Base-by-base conservation (phyloP, 2,329 filamentous ascomycete genomes). In the Penicillium sp. region DNA sequence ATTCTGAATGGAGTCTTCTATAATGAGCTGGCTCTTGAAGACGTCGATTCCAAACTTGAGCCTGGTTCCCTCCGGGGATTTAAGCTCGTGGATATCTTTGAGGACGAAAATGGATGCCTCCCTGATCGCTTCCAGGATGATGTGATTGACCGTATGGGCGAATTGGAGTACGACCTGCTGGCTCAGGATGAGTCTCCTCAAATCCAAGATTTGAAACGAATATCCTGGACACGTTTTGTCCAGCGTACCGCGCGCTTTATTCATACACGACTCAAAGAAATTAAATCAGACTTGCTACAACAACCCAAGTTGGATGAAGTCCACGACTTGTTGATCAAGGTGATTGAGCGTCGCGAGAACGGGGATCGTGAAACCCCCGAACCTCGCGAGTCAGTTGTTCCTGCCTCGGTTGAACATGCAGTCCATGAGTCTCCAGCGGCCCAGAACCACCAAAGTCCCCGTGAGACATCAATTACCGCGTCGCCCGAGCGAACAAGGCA, bases 191-290 rank as follows among this genome's bases (percentile, higher is more conserved):
- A 70, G 1, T 47, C 63, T 3, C 65, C 77, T 13, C 75, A 80
- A 39, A 64, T 81, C 24, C 73, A 74, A 3, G 64, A 60, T 1
- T 57, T 86, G 5, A 71, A 74, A 33, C 62, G 66, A 2, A 56
- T 62, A 1, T 86, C 75, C 3, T 85, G 81, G 81, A 59, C 71
- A 0, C 60, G 67, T 2, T 81, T 84, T 47, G 63, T 80, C 6
- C 57, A 76, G 0, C 65, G 72, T 8, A 64, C 77, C 6, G 66
- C 77, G 1, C 60, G 71, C 16, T 85, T 82, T 79, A 70, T 75
- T 18, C 72, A 74, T 50, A 57, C 62, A 7, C 73, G 79, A 18
- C 68, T 71, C 29, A 60, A 65, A 6, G 78, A 84, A 53, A 73
- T 85, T 39, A 65, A 73, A 18, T 47, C 61, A 2, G 65, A 71